A percentile compares a stretch with the other conserved stretches of the same genome.
Conservation (phyloP, 257 asterid genomes). For the Fraxinus anomala region DNA sequence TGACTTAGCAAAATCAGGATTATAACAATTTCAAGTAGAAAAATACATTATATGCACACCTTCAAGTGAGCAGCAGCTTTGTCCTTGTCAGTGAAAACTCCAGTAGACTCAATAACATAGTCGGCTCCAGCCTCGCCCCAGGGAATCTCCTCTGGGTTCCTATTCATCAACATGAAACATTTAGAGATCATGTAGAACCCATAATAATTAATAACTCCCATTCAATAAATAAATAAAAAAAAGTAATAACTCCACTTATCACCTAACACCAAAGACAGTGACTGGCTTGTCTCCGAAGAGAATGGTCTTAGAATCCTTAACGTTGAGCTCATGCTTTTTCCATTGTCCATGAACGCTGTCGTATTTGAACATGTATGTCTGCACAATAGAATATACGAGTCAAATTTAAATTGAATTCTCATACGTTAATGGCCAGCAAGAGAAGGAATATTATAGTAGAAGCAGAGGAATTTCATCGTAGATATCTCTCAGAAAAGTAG, state of each 20-base stretch:
- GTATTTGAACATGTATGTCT: background rate
- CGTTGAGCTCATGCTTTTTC: background rate
- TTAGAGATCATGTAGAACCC: background rate
- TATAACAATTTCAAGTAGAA: background rate
- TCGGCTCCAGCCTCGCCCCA: background rate
- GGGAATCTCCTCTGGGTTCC: background rate
- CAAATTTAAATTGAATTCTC: background rate
- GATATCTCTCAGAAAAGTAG: background rate
- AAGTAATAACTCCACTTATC: background rate
- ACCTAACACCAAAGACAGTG: constrained; percentile 1
- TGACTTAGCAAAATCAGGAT: background rate
- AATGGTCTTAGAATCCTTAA: constrained; percentile 3
- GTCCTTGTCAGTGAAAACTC: background rate
- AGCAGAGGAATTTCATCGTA: background rate
- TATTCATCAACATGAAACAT: background rate
- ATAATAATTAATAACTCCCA: too few species aligned
- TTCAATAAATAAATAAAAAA: too few species aligned
- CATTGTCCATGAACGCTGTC: background rate
- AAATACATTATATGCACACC: background rate
- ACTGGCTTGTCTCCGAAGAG: background rate
- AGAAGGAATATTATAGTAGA: background rate
- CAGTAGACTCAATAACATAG: background rate
- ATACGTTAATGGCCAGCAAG: background rate
- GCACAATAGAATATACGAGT: background rate
- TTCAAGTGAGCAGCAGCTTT: constrained; percentile 2